These are phyloP conservation scores for Tetrapisispora pingtungensis DNA, from an alignment of 805 yeast species.

Conservation along the genomic window DNA sequence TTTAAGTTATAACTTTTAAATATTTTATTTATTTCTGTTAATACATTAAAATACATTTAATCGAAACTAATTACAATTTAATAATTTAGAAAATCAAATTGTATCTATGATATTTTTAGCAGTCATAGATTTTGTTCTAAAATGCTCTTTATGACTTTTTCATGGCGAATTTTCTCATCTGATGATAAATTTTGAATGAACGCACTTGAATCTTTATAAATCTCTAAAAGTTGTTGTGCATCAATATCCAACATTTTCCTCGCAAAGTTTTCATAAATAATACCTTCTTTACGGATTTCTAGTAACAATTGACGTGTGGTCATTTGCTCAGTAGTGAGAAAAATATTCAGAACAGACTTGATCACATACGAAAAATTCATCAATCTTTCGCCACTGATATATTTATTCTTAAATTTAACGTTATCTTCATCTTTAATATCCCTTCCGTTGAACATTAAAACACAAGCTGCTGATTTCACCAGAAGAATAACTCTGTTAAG, in stretches of 20 bases:
- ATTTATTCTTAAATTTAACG: not conserved
- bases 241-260: not conserved
- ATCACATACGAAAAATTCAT: too few relatives aligned
- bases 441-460: not conserved
- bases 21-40: too few relatives aligned
- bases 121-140: too few relatives aligned
- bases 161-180: not conserved
- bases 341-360: not conserved
- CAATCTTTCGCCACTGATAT: not conserved
- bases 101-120: too few relatives aligned
- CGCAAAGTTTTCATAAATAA: not conserved
- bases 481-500: not conserved
- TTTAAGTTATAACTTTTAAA: too few relatives aligned
- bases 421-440: not conserved
- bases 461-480: not conserved
- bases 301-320: not conserved
- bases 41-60: too few relatives aligned
- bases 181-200: not conserved
- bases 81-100: too few relatives aligned
- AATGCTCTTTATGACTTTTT: too few relatives aligned
- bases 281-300: not conserved
- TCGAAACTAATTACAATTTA: too few relatives aligned
- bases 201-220: not conserved
- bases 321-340: not conserved
- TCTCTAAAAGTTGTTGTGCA: not conserved